Conservation (phyloP, 768 basidiomycete genomes). For the Phanerodontia chrysosporium region DNA sequence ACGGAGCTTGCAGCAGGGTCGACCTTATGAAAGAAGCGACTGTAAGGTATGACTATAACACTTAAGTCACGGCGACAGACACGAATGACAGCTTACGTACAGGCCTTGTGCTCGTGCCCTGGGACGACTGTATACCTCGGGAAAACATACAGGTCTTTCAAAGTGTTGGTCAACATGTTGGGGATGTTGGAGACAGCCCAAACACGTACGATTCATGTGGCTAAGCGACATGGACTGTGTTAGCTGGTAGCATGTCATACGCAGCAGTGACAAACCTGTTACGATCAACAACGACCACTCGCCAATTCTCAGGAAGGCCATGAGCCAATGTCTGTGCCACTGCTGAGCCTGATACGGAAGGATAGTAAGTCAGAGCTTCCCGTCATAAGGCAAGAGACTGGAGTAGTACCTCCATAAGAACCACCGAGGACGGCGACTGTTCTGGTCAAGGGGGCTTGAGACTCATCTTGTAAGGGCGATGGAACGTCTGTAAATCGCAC, state of each 20-base stretch:
- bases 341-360: slow-evolving; percentile 34
- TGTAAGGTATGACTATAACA: slow-evolving; percentile 43
- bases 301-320: slow-evolving; percentile 46
- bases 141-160: slow-evolving; percentile 48
- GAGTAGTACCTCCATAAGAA: slow-evolving; percentile 46
- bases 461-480: not conserved
- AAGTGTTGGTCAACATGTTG: no score
- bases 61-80: not conserved
- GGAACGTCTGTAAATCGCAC: not conserved
- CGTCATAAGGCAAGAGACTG: slow-evolving; percentile 8
- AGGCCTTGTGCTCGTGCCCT: slow-evolving; percentile 63
- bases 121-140: slow-evolving; percentile 53
- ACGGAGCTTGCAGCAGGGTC: not conserved
- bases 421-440: slow-evolving; percentile 54
- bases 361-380: not conserved
- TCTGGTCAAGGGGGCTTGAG: slow-evolving; percentile 10
- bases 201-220: slow-evolving; percentile 3
- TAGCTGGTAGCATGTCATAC: not conserved
- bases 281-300: slow-evolving; percentile 54
- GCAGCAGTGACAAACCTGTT: slow-evolving; percentile 43
- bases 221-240: not conserved
- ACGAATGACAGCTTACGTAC: not conserved
- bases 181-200: no score
- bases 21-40: slow-evolving; percentile 35
- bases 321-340: slow-evolving; percentile 46